Base-by-base conservation (phyloP, 768 basidiomycete genomes). In the Krasilnikovozyma curviuscula region DNA sequence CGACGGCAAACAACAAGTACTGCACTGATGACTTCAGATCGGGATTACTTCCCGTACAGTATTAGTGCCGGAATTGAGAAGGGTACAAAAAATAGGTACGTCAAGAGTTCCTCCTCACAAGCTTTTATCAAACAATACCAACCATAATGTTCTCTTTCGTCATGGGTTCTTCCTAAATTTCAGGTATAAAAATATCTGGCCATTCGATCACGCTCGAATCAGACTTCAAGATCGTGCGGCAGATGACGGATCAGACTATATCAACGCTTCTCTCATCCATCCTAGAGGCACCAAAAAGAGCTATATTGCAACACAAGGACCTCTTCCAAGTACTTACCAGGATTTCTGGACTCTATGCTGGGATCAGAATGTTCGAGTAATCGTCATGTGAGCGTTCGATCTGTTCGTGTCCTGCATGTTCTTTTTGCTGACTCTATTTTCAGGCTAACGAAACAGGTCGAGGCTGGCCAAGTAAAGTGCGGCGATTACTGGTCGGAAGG, bases 301-400 rank as follows among this genome's bases (percentile, higher is more conserved):
- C 40, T 97, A 91, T 59, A 93, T 97, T 49, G 91, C 89, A 3
- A 93, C 91, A 2, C 91, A 97, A 62, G 91, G 91, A 5, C 91
- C 89, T 5, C 67, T 97, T 8, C 80, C 80, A 9, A 75, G 81
- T 24, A 95, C 91, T 0, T 91, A 78, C 61, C 68, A 70, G 5
- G 89, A 97, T 62, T 97, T 97, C 59, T 97, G 89, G 89, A 83
- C 80, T 76, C 71, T 95, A 14, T 77, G 81, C 45, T 91, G 86
- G 81, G 84, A 95, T 59, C 88, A 95, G 63, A 80, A 83, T 55
- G 82, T 93, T 0, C 79, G 81, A 54, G 83, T 93, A 42, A 85
- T 97, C 55, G 81, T 93, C 53, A 97, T 95, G 91, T 61, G 35
- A 50, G 62, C 56, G 18, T 7, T 9, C 35, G 7, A 7, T 4